Conservation (phyloP, 805 yeast genomes). For the Suhomyces tanzawaensis region DNA sequence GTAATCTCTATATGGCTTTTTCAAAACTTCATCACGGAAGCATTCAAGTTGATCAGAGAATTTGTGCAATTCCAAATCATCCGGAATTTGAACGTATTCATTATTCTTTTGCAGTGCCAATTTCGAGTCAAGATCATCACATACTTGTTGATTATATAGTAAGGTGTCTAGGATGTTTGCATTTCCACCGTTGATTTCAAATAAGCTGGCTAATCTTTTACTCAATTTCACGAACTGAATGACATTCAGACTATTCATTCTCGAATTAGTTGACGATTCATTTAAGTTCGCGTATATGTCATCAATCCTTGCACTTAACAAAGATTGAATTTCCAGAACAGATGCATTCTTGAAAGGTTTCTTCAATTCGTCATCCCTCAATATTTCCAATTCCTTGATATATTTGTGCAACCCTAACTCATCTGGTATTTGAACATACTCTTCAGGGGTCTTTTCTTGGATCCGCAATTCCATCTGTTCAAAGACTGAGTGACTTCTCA, state of each 20-base stretch:
- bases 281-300: constrained; percentile 11
- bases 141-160: constrained; percentile 41
- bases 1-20: constrained; percentile 6
- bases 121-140: constrained; percentile 12
- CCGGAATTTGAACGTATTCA: constrained; percentile 18
- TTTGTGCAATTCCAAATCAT: constrained; percentile 15
- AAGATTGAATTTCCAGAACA: constrained; percentile 13
- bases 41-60: constrained; percentile 18
- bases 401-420: constrained; percentile 15
- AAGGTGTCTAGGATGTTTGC: constrained; percentile 57
- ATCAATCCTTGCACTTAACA: constrained; percentile 16
- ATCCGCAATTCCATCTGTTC: not conserved
- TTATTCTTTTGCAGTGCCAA: not conserved
- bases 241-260: constrained; percentile 13
- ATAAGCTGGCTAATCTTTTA: constrained; percentile 27
- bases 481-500: constrained; percentile 1
- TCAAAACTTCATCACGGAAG: constrained; percentile 13
- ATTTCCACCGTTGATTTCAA: constrained; percentile 54
- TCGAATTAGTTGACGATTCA: constrained; percentile 9
- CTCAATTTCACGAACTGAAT: constrained; percentile 16
- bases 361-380: constrained; percentile 12
- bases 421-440: constrained; percentile 17
- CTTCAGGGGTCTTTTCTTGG: not conserved
- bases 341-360: constrained; percentile 9
- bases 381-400: constrained; percentile 17